A percentile compares a stretch with the other conserved stretches of the same genome.
These are phyloP conservation scores for Neonectria neomacrospora DNA, from an alignment of 2,329 filamentous ascomycete genomes.

Conservation along the genomic window DNA sequence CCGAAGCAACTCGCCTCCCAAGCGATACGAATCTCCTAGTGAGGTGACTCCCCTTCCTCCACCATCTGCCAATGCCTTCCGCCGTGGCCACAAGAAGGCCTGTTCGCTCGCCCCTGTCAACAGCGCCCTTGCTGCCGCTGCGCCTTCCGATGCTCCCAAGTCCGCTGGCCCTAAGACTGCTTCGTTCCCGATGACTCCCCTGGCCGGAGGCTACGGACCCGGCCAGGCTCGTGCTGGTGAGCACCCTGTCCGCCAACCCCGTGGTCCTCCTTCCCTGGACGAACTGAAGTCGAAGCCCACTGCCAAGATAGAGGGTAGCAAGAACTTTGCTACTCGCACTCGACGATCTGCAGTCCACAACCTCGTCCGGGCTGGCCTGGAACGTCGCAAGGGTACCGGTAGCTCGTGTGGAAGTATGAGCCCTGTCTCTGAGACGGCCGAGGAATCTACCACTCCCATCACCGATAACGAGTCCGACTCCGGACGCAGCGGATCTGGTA, in stretches of 20 bases:
- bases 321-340: conserved; percentile 95
- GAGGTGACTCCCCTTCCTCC: conserved; percentile 80
- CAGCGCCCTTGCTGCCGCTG: conserved; percentile 56
- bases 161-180: conserved; percentile 80
- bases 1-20: conserved; percentile 75
- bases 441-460: conserved; percentile 73
- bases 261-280: conserved; percentile 89
- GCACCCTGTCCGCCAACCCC: conserved; percentile 92
- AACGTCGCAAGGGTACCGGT: conserved; percentile 81
- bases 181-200: conserved; percentile 81
- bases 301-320: conserved; percentile 91
- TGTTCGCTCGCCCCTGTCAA: conserved; percentile 76
- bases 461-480: conserved; percentile 81
- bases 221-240: conserved; percentile 94
- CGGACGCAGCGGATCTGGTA: conserved; percentile 79
- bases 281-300: conserved; percentile 92
- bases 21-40: conserved; percentile 75
- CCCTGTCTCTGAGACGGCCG: conserved; percentile 84
- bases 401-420: conserved; percentile 83
- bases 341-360: conserved; percentile 92
- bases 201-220: conserved; percentile 89
- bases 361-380: conserved; percentile 87
- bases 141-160: conserved; percentile 60
- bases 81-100: conserved; percentile 92
- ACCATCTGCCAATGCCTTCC: conserved; percentile 90